Percentiles rank a stretch among this genome's conserved stretches.
phyloP scores from a whole-genome alignment of 148 eudicot genomes.

The Linanthus parryae region DNA sequence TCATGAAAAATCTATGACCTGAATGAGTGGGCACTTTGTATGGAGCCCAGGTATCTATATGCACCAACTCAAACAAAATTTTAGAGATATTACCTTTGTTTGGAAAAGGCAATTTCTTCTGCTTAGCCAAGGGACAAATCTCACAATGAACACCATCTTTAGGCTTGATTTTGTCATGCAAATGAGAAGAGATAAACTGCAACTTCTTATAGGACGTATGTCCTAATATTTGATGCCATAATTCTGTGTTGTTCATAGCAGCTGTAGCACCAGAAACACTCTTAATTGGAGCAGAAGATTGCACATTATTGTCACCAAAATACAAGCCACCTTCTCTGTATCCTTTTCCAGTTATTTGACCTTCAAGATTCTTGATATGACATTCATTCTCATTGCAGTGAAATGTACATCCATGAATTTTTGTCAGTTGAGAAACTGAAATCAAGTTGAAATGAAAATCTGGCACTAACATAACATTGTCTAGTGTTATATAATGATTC shows the following conservation, averaged over 20 bases:
- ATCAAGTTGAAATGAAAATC: background rate
- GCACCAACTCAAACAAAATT: background rate
- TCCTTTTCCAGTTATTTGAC: background rate
- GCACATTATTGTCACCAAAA: background rate
- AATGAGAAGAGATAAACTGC: background rate
- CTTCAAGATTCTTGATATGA: too few species aligned
- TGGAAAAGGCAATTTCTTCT: background rate
- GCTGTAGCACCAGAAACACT: background rate
- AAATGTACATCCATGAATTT: background rate
- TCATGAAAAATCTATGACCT: background rate
- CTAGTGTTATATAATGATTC: background rate
- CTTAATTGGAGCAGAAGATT: background rate
- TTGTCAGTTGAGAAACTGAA: background rate
- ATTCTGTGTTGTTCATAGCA: background rate
- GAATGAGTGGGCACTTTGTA: background rate
- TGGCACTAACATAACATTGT: background rate
- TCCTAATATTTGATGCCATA: background rate
- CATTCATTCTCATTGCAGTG: background rate
- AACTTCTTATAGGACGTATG: background rate
- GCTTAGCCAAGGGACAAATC: background rate
- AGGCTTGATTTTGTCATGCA: background rate
- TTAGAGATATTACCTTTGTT: background rate
- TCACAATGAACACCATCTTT: background rate
- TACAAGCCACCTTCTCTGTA: background rate
- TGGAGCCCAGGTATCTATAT: slow-evolving; percentile 8